These are phyloP conservation scores for Phoenix dactylifera DNA, from an alignment of 176 grass and related monocot genomes.

Conservation along the genomic window DNA sequence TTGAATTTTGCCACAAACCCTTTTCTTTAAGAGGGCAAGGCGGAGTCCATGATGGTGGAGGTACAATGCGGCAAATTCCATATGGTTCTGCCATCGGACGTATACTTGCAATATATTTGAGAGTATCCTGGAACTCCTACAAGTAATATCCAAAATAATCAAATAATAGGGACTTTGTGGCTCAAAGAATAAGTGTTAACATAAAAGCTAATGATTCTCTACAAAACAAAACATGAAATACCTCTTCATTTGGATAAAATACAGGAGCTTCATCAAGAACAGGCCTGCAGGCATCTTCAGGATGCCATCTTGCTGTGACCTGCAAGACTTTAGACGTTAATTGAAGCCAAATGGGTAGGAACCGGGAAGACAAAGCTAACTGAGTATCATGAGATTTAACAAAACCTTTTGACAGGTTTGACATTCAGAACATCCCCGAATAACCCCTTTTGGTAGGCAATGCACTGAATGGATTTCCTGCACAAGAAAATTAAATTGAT, in stretches of 20 bases:
- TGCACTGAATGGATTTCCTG: neutral
- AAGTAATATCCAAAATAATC: neutral
- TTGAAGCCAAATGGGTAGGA: neutral
- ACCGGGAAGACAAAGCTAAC: neutral
- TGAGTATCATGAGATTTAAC: neutral
- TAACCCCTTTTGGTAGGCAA: conserved; percentile 15
- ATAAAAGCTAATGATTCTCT: no score
- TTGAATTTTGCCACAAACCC: conserved; percentile 59
- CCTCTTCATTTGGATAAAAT: conserved; percentile 25
- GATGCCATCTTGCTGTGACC: conserved; percentile 19
- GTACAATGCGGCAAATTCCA: conserved; percentile 93
- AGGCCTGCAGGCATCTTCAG: conserved; percentile 8
- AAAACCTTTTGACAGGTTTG: conserved; percentile 20
- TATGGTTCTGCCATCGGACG: conserved; percentile 54
- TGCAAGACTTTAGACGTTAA: neutral
- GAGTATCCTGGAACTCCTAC: conserved; percentile 79
- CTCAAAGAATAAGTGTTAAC: no score
- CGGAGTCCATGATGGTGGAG: conserved; percentile 78
- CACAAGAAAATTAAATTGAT: neutral
- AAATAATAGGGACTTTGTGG: no score
- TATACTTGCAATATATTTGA: conserved; percentile 88
- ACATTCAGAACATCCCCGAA: conserved; percentile 16
- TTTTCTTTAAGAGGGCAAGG: conserved; percentile 76
- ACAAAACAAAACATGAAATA: neutral
- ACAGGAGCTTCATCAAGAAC: conserved; percentile 24